Evolutionary conservation across 2,329 filamentous ascomycete genomes (phyloP), one percentile per base, ranked within the genome.

Genomic region (Colletotrichum tanaceti): DNA sequence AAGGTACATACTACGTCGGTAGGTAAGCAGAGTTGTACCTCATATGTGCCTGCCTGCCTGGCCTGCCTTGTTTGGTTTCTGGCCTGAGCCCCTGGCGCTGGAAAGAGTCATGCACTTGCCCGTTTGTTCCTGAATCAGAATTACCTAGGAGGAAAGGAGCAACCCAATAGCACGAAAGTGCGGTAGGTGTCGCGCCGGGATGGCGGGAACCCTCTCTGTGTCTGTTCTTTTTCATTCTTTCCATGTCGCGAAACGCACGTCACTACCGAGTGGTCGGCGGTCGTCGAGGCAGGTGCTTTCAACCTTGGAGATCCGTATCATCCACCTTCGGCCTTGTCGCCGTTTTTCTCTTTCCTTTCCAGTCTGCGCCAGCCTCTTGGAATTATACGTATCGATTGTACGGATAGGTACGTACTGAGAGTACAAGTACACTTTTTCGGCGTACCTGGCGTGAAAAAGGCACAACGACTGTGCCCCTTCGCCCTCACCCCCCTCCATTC

Each of bases 381-480:
- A 18, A 47, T 38, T 28, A 59, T n/a, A n/a, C 20, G 20, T 50
- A 35, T 39, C 58, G 44, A 20, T 50, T 60, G 44, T 50, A 60
- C 35, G n/a, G n/a, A n/a, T n/a, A n/a, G n/a, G n/a, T n/a, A n/a
- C n/a, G n/a, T n/a, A n/a, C n/a, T n/a, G n/a, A n/a, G n/a, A n/a
- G n/a, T n/a, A n/a, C n/a, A n/a, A n/a, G n/a, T n/a, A n/a, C n/a
- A n/a, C n/a, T 20, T 32, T 49, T 60, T 49, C 14, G 5, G 57
- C 20, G 43, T 35, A 18, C 16, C 18, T 39, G 10, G 11, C 49
- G 9, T 24, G 32, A 16, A 16, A 2, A 47, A 22, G 24, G 43
- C 46, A 66, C 64, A 24, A 38, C 18, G 32, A 43, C 41, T 47
- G 39, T 54, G 65, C 65, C 65, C 65, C 65, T 65, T 61, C 20